Percentiles rank a stretch among this genome's conserved stretches.
Evolutionary conservation across 805 yeast species (phyloP).

Genomic region (Torulaspora gathmanii): DNA sequence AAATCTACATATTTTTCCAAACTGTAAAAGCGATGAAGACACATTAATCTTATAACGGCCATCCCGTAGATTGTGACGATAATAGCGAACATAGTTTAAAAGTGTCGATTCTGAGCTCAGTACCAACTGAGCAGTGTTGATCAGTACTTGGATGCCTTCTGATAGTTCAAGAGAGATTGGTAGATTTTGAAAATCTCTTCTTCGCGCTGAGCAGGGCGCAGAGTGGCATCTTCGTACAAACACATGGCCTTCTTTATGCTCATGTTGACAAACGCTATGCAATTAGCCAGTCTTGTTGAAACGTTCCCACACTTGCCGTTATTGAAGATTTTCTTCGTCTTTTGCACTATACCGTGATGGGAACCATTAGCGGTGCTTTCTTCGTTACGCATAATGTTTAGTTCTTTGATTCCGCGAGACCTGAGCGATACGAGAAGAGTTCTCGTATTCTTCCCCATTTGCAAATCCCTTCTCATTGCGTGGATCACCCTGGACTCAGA

Average conservation of each 20-base stretch:
- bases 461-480: slow-evolving; percentile 52
- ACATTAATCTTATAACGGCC: not conserved
- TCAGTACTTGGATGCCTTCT: not conserved
- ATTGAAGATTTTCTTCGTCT: slow-evolving; percentile 27
- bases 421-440: slow-evolving; percentile 37
- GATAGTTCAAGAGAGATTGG: slow-evolving; percentile 15
- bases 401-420: slow-evolving; percentile 38
- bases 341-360: slow-evolving; percentile 22
- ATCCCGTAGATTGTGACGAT: slow-evolving; percentile 2
- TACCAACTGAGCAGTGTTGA: not conserved
- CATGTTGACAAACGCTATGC: slow-evolving; percentile 21
- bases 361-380: slow-evolving; percentile 3
- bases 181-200: slow-evolving; percentile 15
- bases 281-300: slow-evolving; percentile 20
- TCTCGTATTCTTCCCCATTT: slow-evolving; percentile 21
- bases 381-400: slow-evolving; percentile 27
- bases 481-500: slow-evolving; percentile 45
- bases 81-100: not conserved
- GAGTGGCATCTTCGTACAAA: slow-evolving; percentile 20
- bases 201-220: slow-evolving; percentile 11
- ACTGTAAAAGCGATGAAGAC: slow-evolving; percentile 3
- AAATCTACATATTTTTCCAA: slow-evolving; percentile 6
- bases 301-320: slow-evolving; percentile 27
- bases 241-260: slow-evolving; percentile 24
- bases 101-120: not conserved